phyloP scores from a whole-genome alignment of 805 yeast genomes.

The Wickerhamiella kazuoi region DNA sequence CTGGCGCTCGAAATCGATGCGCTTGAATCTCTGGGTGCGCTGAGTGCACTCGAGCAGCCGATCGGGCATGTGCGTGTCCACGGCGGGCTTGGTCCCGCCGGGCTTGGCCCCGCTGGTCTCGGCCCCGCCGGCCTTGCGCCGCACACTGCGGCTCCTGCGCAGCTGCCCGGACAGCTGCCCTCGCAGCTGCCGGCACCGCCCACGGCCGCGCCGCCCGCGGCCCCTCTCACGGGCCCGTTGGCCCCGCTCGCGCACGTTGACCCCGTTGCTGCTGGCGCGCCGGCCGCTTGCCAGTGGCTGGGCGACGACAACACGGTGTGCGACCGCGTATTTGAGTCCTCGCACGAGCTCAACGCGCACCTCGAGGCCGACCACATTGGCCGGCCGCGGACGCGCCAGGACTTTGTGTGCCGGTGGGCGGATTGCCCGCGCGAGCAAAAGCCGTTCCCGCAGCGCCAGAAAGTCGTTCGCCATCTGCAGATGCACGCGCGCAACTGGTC shows the following conservation, averaged over 20 bases:
- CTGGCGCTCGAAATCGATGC: too few relatives aligned
- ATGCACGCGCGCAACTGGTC: constrained; percentile 80
- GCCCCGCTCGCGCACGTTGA: background rate
- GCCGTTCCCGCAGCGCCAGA: constrained; percentile 68
- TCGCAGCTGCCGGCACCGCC: too few relatives aligned
- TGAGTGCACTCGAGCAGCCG: too few relatives aligned
- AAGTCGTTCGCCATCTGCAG: constrained; percentile 68
- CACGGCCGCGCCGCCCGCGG: too few relatives aligned
- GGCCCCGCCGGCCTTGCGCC: too few relatives aligned
- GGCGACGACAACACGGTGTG: constrained; percentile 30
- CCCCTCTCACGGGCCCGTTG: too few relatives aligned
- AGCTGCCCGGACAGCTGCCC: too few relatives aligned
- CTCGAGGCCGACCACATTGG: constrained; percentile 51
- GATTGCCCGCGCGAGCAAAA: constrained; percentile 48
- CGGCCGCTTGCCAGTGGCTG: constrained; percentile 23
- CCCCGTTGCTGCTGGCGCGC: background rate
- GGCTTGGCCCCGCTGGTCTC: too few relatives aligned
- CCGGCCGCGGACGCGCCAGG: constrained; percentile 29
- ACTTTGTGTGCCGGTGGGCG: constrained; percentile 60
- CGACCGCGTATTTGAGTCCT: constrained; percentile 28
- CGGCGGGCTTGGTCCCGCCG: too few relatives aligned
- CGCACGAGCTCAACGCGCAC: constrained; percentile 56
- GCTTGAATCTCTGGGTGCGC: too few relatives aligned
- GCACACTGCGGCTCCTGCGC: too few relatives aligned
- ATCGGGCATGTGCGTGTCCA: too few relatives aligned